Conservation (phyloP, 2,329 filamentous ascomycete genomes). For the Aspergillus transmontanensis region DNA sequence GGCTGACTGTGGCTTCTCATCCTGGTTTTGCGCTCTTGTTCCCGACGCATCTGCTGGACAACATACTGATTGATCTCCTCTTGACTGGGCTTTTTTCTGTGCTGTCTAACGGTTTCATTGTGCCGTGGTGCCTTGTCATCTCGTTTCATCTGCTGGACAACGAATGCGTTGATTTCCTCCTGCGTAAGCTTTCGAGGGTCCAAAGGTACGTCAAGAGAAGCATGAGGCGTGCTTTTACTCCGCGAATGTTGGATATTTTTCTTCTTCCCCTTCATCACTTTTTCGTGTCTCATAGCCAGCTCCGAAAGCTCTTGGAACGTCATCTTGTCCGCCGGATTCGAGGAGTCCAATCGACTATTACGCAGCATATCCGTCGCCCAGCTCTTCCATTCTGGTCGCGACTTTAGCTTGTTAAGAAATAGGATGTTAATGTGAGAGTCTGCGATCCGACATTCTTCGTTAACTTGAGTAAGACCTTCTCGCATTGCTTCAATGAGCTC, state of each 20-base stretch:
- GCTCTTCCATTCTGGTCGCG: constrained; percentile 26
- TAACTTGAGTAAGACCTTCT: constrained; percentile 29
- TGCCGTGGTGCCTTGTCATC: constrained; percentile 10
- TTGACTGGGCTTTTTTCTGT: constrained; percentile 30
- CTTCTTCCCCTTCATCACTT: constrained; percentile 6
- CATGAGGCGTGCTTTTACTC: neutral
- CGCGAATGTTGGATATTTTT: constrained; percentile 5
- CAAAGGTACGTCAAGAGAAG: neutral
- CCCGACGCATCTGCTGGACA: constrained; percentile 29
- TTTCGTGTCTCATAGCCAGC: constrained; percentile 26
- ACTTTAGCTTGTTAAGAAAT: constrained; percentile 30
- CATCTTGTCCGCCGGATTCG: constrained; percentile 21
- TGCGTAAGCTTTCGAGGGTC: constrained; percentile 21
- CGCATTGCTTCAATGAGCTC: constrained; percentile 31
- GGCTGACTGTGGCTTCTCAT: constrained; percentile 26
- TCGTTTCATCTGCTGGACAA: constrained; percentile 27
- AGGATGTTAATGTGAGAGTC: constrained; percentile 30
- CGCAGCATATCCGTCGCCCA: constrained; percentile 30
- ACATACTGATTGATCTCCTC: constrained; percentile 35
- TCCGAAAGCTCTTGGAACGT: constrained; percentile 27
- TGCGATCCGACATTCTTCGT: constrained; percentile 27
- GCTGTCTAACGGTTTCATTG: constrained; percentile 13
- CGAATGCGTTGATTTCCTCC: constrained; percentile 31
- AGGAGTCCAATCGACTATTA: constrained; percentile 24
- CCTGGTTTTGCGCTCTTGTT: constrained; percentile 24